Evolutionary conservation across 345 rosid genomes (phyloP), one percentile per base, ranked within the genome.

Genomic region (Lepidium aucheri): DNA sequence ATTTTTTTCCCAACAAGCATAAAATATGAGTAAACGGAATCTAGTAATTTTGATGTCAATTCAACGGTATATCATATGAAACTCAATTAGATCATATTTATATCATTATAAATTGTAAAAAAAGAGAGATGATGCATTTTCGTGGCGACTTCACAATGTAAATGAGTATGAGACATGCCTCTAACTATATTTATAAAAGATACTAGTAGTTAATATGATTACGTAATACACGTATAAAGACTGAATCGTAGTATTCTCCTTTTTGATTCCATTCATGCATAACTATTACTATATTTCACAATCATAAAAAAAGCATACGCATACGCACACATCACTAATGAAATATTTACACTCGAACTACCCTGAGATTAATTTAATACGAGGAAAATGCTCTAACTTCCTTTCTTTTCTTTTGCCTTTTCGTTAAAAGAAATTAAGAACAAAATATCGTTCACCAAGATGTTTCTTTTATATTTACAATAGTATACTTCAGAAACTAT

Each of bases 1-100:
- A 39, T 14, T 44, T 22, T 26, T 22, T 70, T 42, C 33, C 40
- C 32, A 43, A 6, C 54, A 56, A 63, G 59, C 58, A 40, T 63
- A n/a, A n/a, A n/a, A n/a, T n/a, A 50, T 47, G 53, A 50, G 30
- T 56, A 59, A 55, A 64, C n/a, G 65, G 70, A 72, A 72, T 72
- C 59, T 71, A 63, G 55, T 17, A 40, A 30, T 46, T 35, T n/a
- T 7, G 24, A 44, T 63, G 63, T 45, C 44, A 45, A 52, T 69
- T 60, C 39, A 50, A 55, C 75, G 7, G n/a, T 62, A 36, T 28
- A 63, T 55, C 47, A 40, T 38, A 47, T 18, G 7, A 55, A 45
- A 26, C 47, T 41, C 64, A 64, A 32, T 10, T 18, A 44, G 35
- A 28, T 39, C 56, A 28, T 16, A 36, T 17, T 13, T 43, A 28